Percentiles rank a stretch among this genome's conserved stretches.
Evolutionary conservation across 345 rosid species (phyloP).

Genomic region (Lumnitzera littorea): DNA sequence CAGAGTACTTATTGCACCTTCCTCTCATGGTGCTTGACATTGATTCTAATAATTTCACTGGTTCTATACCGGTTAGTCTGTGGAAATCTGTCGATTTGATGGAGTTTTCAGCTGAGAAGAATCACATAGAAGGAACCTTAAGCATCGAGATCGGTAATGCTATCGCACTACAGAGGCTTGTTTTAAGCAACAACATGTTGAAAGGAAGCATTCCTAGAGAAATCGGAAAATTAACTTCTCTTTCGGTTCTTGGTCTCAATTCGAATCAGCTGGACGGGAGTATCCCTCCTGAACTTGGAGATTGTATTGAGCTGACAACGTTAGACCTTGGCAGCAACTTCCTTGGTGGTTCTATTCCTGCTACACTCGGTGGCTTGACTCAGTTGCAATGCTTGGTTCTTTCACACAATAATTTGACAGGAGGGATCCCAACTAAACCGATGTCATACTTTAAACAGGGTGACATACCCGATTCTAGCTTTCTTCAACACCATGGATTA

Average conservation of each 20-base stretch:
- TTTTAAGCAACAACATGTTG: conserved; percentile 53
- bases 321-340: conserved; percentile 74
- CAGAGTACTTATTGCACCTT: conserved; percentile 53
- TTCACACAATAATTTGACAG: conserved; percentile 67
- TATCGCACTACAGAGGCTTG: conserved; percentile 45
- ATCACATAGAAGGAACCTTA: conserved; percentile 48
- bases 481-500: conserved; percentile 80
- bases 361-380: conserved; percentile 40
- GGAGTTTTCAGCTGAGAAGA: conserved; percentile 74
- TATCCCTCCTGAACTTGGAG: conserved; percentile 62
- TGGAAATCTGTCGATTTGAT: conserved; percentile 55
- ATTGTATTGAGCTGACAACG: conserved; percentile 59
- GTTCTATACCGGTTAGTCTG: conserved; percentile 47
- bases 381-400: conserved; percentile 82
- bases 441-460: conserved; percentile 58
- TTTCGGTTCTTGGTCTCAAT: conserved; percentile 65
- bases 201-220: conserved; percentile 57
- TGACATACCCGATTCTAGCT: conserved; percentile 65
- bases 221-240: conserved; percentile 53
- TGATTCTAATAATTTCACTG: conserved; percentile 71
- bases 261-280: conserved; percentile 58
- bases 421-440: conserved; percentile 54
- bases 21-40: conserved; percentile 67
- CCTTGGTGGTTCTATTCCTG: conserved; percentile 66
- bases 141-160: conserved; percentile 60